Conservation (phyloP, 2,329 filamentous ascomycete genomes). For the Achaetomium macrosporum region DNA sequence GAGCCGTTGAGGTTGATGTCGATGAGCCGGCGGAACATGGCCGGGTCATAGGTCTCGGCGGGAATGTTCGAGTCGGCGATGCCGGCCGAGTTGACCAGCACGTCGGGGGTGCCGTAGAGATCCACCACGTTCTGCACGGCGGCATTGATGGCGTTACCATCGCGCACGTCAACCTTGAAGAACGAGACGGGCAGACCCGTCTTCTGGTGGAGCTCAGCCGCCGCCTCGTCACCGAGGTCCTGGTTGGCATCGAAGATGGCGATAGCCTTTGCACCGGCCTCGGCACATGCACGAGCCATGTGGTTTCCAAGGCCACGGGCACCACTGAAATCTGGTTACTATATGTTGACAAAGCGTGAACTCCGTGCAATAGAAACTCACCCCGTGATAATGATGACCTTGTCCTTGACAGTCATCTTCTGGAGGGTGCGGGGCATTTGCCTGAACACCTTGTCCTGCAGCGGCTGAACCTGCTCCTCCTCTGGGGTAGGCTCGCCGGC, state of each 20-base stretch:
- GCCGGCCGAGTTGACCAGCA: constrained; percentile 74
- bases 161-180: constrained; percentile 73
- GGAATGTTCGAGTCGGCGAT: constrained; percentile 82
- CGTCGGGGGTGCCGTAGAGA: constrained; percentile 63
- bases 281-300: constrained; percentile 71
- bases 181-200: constrained; percentile 69
- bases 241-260: constrained; percentile 74
- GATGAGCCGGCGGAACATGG: constrained; percentile 72
- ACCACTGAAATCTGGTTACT: constrained; percentile 45
- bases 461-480: constrained; percentile 47
- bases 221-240: constrained; percentile 64
- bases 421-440: constrained; percentile 59
- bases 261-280: constrained; percentile 68
- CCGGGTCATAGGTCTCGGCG: constrained; percentile 68
- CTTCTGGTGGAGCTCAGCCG: constrained; percentile 63
- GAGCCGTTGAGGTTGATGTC: constrained; percentile 79
- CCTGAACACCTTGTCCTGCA: constrained; percentile 48
- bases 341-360: neutral
- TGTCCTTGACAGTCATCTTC: constrained; percentile 63
- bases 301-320: constrained; percentile 72
- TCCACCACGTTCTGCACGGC: constrained; percentile 61
- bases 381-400: constrained; percentile 69
- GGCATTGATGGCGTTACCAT: constrained; percentile 62
- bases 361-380: constrained; percentile 35
- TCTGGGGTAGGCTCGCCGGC: constrained; percentile 37